These are phyloP conservation scores for Leccinum subrobustum DNA, from an alignment of 1,284 basidiomycete genomes.

Conservation along the genomic window DNA sequence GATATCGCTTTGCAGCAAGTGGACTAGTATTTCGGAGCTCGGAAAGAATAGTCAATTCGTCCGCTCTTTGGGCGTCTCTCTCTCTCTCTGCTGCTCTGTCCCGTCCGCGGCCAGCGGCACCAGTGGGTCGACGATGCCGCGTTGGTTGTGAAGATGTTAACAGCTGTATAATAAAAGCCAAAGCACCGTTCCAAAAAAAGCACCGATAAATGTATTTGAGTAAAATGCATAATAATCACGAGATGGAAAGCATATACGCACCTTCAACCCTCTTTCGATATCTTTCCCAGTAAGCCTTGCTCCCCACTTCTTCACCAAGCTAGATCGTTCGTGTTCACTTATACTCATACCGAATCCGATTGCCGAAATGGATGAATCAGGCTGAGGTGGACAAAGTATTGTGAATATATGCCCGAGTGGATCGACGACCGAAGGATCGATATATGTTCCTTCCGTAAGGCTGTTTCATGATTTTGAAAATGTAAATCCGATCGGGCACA, in stretches of 20 bases:
- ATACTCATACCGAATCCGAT: constrained; percentile 6
- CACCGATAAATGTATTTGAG: not conserved
- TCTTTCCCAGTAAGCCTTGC: constrained; percentile 78
- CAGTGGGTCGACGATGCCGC: constrained; percentile 22
- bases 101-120: constrained; percentile 26
- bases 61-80: constrained; percentile 29
- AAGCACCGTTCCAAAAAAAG: not conserved
- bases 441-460: constrained; percentile 68
- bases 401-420: constrained; percentile 69
- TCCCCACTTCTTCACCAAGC: constrained; percentile 70
- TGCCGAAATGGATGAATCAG: constrained; percentile 9
- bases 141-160: constrained; percentile 42
- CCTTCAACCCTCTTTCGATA: constrained; percentile 70
- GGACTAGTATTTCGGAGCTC: constrained; percentile 42
- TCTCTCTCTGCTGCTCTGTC: constrained; percentile 28
- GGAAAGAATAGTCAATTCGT: constrained; percentile 56
- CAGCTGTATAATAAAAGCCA: constrained; percentile 40
- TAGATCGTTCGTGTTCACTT: constrained; percentile 51
- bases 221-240: not conserved
- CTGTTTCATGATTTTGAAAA: constrained; percentile 37
- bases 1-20: constrained; percentile 58
- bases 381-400: constrained; percentile 41
- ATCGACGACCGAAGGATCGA: constrained; percentile 58
- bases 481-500: not conserved
- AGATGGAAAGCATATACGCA: constrained; percentile 32